Percentiles rank a stretch among this genome's conserved stretches.
These are phyloP conservation scores for Moelleriella libera DNA, from an alignment of 2,329 filamentous ascomycete species.

Conservation along the genomic window DNA sequence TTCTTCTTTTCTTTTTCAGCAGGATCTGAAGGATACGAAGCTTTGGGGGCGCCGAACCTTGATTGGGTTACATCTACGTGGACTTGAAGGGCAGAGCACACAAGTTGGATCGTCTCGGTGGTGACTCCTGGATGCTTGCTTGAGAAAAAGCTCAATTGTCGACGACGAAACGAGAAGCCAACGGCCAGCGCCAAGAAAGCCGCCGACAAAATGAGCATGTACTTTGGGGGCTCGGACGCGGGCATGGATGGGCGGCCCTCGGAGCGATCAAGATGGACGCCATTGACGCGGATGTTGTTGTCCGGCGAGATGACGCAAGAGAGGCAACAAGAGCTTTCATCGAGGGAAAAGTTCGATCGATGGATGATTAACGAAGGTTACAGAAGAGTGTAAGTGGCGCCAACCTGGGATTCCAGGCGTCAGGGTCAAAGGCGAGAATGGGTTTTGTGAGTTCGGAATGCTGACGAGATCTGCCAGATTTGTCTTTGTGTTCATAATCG, in stretches of 20 bases:
- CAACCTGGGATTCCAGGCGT: background rate
- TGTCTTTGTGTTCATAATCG: conserved; percentile 58
- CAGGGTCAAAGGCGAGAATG: too few species aligned
- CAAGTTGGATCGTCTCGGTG: too few species aligned
- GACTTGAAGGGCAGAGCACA: too few species aligned
- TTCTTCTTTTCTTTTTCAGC: conserved; percentile 1
- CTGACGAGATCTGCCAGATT: conserved; percentile 34
- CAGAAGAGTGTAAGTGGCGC: conserved; percentile 51
- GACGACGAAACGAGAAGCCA: background rate
- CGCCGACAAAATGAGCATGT: background rate
- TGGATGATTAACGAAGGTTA: conserved; percentile 91
- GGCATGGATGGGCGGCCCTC: conserved; percentile 22
- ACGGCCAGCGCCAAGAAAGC: background rate
- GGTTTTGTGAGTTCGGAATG: background rate
- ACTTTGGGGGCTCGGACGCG: background rate
- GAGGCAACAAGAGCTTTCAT: conserved; percentile 50
- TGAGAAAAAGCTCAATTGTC: background rate
- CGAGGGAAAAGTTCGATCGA: conserved; percentile 60
- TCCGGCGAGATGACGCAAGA: conserved; percentile 72
- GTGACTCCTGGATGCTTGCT: background rate
- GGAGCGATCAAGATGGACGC: conserved; percentile 71
- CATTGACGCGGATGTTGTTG: conserved; percentile 67
- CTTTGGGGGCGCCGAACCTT: too few species aligned
- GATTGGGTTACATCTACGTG: too few species aligned
- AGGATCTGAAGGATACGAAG: conserved; percentile 2